Conservation (phyloP, 768 basidiomycete genomes). For the Pleurotus cornucopiae region DNA sequence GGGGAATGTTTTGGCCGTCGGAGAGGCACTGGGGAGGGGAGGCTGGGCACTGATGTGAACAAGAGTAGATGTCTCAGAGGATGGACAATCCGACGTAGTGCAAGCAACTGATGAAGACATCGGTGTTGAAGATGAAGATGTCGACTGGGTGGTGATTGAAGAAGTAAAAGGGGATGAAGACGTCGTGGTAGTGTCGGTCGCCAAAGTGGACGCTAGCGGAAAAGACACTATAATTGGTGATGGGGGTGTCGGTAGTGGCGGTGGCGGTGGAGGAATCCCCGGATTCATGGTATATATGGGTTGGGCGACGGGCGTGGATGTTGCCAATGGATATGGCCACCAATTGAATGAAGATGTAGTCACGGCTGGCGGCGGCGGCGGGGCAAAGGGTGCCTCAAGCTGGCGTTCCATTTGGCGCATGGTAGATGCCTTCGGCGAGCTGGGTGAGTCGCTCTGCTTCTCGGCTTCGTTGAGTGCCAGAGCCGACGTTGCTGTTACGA, state of each 20-base stretch:
- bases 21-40: conserved; percentile 16
- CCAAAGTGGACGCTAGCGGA: conserved; percentile 5
- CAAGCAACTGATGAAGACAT: not conserved
- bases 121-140: conserved; percentile 8
- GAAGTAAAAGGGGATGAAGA: not conserved
- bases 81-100: not conserved
- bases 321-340: conserved; percentile 31
- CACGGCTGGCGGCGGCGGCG: conserved; percentile 4
- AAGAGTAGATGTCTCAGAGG: conserved; percentile 14
- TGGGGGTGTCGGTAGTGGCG: not conserved
- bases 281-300: not conserved
- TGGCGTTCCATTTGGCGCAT: conserved; percentile 1
- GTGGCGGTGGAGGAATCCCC: not conserved
- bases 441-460: not conserved
- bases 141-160: not conserved
- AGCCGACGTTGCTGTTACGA: not conserved
- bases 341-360: conserved; percentile 28
- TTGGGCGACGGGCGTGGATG: conserved; percentile 5
- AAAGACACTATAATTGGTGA: not conserved
- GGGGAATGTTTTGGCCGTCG: conserved; percentile 4
- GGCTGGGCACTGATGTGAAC: conserved; percentile 29
- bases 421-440: not conserved
- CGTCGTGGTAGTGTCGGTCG: conserved; percentile 5
- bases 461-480: not conserved
- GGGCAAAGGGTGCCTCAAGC: not conserved